phyloP scores from a whole-genome alignment of 164 flowering plant genomes.

The Cinnamomum micranthum region DNA sequence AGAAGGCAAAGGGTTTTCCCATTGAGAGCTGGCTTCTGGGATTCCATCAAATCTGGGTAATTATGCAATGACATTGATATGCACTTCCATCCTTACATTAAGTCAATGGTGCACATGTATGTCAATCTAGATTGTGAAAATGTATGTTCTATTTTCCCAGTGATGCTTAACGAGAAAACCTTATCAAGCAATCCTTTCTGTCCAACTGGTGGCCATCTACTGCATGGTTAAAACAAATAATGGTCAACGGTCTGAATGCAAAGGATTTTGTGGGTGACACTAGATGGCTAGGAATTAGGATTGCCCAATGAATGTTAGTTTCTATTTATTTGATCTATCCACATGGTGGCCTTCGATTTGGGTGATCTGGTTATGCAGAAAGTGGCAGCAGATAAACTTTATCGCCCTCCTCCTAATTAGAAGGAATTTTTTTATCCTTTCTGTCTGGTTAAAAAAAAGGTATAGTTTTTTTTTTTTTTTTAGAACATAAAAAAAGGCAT shows the following conservation, averaged over 20 bases:
- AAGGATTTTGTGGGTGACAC: neutral
- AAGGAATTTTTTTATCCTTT: too few relatives aligned
- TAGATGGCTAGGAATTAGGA: too few relatives aligned
- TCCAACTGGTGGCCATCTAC: too few relatives aligned
- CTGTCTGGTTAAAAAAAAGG: too few relatives aligned
- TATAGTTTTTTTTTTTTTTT: too few relatives aligned
- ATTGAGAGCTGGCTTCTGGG: constrained; percentile 69
- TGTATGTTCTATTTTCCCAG: neutral
- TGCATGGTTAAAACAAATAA: neutral
- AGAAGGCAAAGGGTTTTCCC: constrained; percentile 36
- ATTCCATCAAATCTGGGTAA: constrained; percentile 79
- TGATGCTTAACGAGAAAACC: neutral
- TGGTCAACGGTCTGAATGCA: neutral
- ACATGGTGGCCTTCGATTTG: neutral
- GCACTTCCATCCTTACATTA: neutral
- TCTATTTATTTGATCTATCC: neutral
- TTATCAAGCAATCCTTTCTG: neutral
- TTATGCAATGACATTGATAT: neutral
- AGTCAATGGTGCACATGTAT: neutral
- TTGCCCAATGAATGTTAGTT: neutral
- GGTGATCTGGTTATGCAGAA: too few relatives aligned
- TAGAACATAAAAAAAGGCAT: too few relatives aligned
- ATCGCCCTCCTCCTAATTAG: too few relatives aligned
- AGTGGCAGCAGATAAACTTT: too few relatives aligned
- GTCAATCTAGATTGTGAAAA: neutral